Evolutionary conservation across 257 asterid genomes (phyloP), one percentile per base, ranked within the genome.

Genomic region (Lycium ferocissimum): DNA sequence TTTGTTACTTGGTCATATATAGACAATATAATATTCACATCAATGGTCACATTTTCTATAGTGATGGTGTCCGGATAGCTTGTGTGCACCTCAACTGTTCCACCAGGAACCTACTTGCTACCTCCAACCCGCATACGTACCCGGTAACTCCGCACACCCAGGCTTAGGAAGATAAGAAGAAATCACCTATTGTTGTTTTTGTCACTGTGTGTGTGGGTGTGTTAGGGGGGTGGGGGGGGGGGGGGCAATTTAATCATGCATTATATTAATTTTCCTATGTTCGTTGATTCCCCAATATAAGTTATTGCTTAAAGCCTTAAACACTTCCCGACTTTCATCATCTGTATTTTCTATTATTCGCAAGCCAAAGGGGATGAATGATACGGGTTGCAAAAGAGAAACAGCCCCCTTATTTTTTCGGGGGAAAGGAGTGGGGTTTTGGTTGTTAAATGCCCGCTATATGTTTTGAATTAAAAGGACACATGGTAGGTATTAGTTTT

Each of bases 381-480:
- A 33, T 7, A 51, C 14, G 4, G 45, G 49, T 7, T 51, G 7
- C 61, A 8, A 37, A 57, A 83, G 37, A 83, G 45, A 35, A 26
- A 67, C 59, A 35, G n/a, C n/a, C 20, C 51, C 53, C 43, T 35
- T 35, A 11, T 33, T 9, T 8, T 37, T 40, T 2, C 1, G 5
- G 43, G 81, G 33, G 33, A 1, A 26, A 26, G 33, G 33, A 26
- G 33, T 0, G 33, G 13, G 20, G n/a, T 3, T 49, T 12, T 1
- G 0, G n/a, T 22, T 75, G 81, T 20, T 75, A 22, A 49, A 75
- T 75, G 40, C 43, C 18, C 6, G 62, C 35, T 8, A 63, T 45
- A 66, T 67, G 51, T 65, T 66, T 83, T 33, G 11, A 82, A 65
- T 47, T 14, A 22, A 45, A 73, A 47, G 81, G 81, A 49, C 45